A percentile compares a stretch with the other conserved stretches of the same genome.
Conservation (phyloP, 805 yeast genomes). For the Teunomyces funiuensis region DNA sequence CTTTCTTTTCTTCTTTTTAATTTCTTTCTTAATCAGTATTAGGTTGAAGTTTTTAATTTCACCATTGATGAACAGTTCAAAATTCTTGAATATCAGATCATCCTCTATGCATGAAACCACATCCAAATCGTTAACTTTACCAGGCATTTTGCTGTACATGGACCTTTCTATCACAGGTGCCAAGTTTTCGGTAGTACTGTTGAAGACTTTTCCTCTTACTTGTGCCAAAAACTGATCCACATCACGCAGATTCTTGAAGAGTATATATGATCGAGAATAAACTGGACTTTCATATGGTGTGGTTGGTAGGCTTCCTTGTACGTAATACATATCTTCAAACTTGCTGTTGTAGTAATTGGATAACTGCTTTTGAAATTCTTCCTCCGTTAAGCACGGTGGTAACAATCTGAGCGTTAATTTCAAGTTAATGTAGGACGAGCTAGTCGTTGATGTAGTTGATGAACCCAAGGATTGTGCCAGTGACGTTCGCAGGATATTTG, state of each 20-base stretch:
- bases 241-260: constrained; percentile 10
- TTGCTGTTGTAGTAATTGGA: constrained; percentile 13
- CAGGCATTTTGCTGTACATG: constrained; percentile 29
- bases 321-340: constrained; percentile 12
- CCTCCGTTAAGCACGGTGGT: constrained; percentile 21
- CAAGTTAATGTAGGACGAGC: not conserved
- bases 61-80: constrained; percentile 16
- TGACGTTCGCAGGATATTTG: not conserved
- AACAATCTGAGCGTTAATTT: constrained; percentile 19
- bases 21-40: constrained; percentile 1
- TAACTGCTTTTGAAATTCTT: constrained; percentile 19
- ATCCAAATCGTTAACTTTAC: not conserved
- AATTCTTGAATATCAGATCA: constrained; percentile 16
- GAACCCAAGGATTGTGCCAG: not conserved
- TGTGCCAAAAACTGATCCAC: constrained; percentile 12
- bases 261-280: constrained; percentile 18
- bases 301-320: constrained; percentile 16
- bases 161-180: constrained; percentile 37
- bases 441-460: not conserved
- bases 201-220: constrained; percentile 21
- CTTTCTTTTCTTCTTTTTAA: constrained; percentile 11
- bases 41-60: constrained; percentile 10
- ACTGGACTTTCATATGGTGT: constrained; percentile 19
- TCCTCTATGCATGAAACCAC: constrained; percentile 14
- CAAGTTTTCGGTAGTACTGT: constrained; percentile 24